Base-by-base conservation (phyloP, 345 rosid species). In the Acer campestre region DNA sequence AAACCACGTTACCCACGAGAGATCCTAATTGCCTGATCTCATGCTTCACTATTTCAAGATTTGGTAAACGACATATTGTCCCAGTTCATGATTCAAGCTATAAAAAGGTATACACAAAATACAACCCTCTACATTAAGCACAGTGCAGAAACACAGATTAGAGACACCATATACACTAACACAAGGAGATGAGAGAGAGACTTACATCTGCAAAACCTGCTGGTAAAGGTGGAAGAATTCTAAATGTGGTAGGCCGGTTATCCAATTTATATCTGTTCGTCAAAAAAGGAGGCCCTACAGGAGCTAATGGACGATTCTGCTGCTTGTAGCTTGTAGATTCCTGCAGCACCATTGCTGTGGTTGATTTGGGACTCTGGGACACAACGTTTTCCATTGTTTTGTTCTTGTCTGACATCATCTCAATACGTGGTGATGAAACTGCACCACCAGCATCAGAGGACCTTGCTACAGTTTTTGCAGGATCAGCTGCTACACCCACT, bases 201-300 rank as follows among this genome's bases (percentile, higher is more conserved):
- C 84, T 79, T 86, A 96, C 99, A 88, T 89, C 87, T 10, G 90
- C 90, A 76, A 95, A 87, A 69, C 88, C 96, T 76, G 83, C 56
- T 3, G 99, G 99, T 78, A 95, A 82, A 58, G 99, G 99, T 35
- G 93, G 91, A 49, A 81, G 70, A 63, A 95, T 83, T 83, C 80
- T 91, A 82, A 95, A 91, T 66, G 93, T 69, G 44, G 94, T 88
- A 38, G 99, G 87, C 29, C 95, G 96, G 82, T 91, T 90, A 83
- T 95, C 99, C 82, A 93, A 77, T 80, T 90, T 93, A 90, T 88
- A 92, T 87, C 89, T 87, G 84, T 89, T 93, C 61, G 71, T 69
- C 72, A 64, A 29, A 81, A 72, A 78, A 55, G 92, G 76, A 81
- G 82, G 17, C 18, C 85, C 86, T 16, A 63, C 51, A 77, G 91